Base-by-base conservation (phyloP, 768 basidiomycete genomes). In the Serendipita vermifera region DNA sequence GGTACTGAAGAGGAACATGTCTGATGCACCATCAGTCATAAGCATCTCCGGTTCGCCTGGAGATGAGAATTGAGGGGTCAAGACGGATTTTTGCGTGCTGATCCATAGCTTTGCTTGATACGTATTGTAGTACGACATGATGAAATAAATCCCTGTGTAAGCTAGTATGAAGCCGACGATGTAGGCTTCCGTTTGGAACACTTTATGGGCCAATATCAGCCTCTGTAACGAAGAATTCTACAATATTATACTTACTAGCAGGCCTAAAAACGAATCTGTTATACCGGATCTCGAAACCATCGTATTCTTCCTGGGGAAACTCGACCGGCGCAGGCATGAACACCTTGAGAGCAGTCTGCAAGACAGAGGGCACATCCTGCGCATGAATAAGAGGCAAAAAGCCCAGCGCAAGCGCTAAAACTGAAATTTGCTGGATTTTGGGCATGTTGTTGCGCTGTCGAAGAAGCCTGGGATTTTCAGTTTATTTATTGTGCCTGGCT, bases 1-100 rank as follows among this genome's bases (percentile, higher is more conserved):
- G 2, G 90, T 91, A 38, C 88, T 88, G 70, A 86, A 96, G 65
- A 76, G 75, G 72, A 89, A 87, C 65, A 81, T 85, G 70, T 90
- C 87, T 2, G 81, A 75, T 62, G 82, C 73, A 17, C 87, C 88
- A 62, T 91, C 89, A 36, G 73, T 56, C 32, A 75, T 74, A 48
- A 85, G 69, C n/a, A 35, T 24, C 3, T 70, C 70, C 33, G 71
- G 73, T 7, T 60, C 56, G 6, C 75, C 72, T 1, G 88, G 83
- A 41, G 71, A 75, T 9, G 87, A 81, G 71, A 96, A 96, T 67
- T 94, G 89, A 33, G 76, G 68, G 40, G 74, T 66, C 58, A 85
- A 76, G 60, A 87, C 66, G 5, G 75, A 68, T 22, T 70, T 67
- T 68, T 89, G 78, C 17, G 79, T 75, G 22, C 73, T 67, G 51